Conservation (phyloP, 2,329 filamentous ascomycete species). For the Penicillium griseofulvum region DNA sequence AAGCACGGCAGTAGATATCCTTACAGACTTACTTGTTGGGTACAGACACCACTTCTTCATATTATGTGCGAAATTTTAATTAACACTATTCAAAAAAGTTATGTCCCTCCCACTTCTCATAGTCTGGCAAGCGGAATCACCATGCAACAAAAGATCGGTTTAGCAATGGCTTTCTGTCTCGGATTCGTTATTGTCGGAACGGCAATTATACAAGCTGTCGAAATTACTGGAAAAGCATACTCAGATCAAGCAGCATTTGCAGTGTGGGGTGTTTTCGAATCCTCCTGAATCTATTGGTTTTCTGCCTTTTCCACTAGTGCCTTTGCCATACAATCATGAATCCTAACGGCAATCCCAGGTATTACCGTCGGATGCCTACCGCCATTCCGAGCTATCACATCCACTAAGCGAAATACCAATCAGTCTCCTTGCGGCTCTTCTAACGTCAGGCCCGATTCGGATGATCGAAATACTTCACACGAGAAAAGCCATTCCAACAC, state of each 20-base stretch:
- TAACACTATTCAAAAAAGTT: conserved; percentile 16
- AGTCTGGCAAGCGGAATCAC: conserved; percentile 28
- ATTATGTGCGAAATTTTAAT: not conserved
- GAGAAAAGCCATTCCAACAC: not conserved
- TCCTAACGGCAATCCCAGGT: conserved; percentile 4
- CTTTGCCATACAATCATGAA: not conserved
- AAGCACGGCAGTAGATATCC: conserved; percentile 24
- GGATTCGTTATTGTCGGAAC: conserved; percentile 25
- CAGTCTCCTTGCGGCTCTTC: conserved; percentile 2
- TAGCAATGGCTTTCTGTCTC: conserved; percentile 29
- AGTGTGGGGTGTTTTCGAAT: conserved; percentile 20
- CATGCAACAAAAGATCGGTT: conserved; percentile 25
- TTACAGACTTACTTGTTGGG: conserved; percentile 26
- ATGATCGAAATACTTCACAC: conserved; percentile 2
- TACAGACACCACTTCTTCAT: not conserved
- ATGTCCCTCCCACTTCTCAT: conserved; percentile 32
- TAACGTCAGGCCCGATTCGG: not conserved
- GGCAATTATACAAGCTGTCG: conserved; percentile 28
- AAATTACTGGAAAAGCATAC: conserved; percentile 23
- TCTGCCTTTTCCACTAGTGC: too few species aligned
- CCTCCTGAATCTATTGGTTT: conserved; percentile 18
- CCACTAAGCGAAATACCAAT: not conserved
- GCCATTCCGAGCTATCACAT: conserved; percentile 18
- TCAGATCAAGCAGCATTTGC: conserved; percentile 18
- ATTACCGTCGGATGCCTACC: conserved; percentile 20